A percentile compares a stretch with the other conserved stretches of the same genome.
Evolutionary conservation across 2,329 filamentous ascomycete species (phyloP).

Genomic region (Fusarium scirpi): DNA sequence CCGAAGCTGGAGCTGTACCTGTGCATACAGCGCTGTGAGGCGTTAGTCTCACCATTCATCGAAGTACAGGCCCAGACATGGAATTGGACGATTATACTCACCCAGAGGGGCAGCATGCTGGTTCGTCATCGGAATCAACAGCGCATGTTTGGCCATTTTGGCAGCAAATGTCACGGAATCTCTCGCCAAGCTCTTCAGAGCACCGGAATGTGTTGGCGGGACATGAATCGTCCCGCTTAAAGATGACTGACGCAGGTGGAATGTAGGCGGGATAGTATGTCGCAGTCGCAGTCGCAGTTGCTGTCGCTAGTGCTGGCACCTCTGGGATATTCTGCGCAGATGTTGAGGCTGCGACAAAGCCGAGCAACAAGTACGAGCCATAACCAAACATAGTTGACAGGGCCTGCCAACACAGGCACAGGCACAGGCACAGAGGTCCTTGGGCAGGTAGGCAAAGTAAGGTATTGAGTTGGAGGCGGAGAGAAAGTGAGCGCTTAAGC

Average conservation of each 20-base stretch:
- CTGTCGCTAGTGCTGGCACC: conserved; percentile 38
- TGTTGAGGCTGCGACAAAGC: conserved; percentile 37
- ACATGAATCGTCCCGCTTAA: conserved; percentile 54
- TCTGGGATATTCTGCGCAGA: conserved; percentile 35
- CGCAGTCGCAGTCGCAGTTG: conserved; percentile 19
- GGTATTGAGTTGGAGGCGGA: not conserved
- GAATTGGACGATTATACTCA: conserved; percentile 49
- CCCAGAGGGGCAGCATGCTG: conserved; percentile 67
- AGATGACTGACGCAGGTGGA: conserved; percentile 40
- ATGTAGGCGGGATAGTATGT: conserved; percentile 27
- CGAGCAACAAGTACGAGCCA: conserved; percentile 40
- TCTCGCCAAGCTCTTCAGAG: conserved; percentile 58
- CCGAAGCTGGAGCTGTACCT: conserved; percentile 62
- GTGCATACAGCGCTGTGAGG: conserved; percentile 64
- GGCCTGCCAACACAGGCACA: conserved; percentile 8
- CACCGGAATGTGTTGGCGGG: conserved; percentile 65
- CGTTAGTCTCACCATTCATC: conserved; percentile 23
- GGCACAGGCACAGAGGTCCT: not conserved
- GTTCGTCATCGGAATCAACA: conserved; percentile 60
- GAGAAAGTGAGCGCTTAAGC: conserved; percentile 1
- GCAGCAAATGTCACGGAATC: conserved; percentile 65
- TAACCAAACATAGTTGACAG: conserved; percentile 38
- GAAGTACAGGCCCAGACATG: not conserved
- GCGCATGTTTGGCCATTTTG: conserved; percentile 63
- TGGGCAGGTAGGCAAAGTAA: not conserved